phyloP scores from a whole-genome alignment of 225 moss, liverwort and hornwort species.

The Asterella californica region DNA sequence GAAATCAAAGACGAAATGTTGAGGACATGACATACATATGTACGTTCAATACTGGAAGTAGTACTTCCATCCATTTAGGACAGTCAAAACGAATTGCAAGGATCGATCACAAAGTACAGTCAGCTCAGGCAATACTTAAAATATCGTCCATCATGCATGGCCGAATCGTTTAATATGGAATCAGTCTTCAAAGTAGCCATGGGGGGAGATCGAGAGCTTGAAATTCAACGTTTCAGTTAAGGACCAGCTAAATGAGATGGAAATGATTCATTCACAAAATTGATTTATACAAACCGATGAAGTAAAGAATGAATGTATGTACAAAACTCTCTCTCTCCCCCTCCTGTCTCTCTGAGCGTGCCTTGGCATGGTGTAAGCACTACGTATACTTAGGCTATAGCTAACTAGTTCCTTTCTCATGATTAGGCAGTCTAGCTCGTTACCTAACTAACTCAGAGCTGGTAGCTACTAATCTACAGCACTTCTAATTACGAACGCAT shows the following conservation, averaged over 20 bases:
- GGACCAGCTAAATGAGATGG: neutral
- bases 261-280: neutral
- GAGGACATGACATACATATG: too few species aligned
- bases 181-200: neutral
- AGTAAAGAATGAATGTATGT: slow-evolving; percentile 34
- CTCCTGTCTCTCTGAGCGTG: too few species aligned
- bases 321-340: neutral
- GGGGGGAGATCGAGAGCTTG: neutral
- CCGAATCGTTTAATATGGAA: too few species aligned
- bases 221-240: neutral
- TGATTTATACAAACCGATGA: slow-evolving; percentile 6
- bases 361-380: too few species aligned
- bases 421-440: neutral
- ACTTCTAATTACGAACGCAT: neutral
- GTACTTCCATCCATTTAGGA: too few species aligned
- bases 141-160: too few species aligned
- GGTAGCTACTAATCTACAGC: slow-evolving; percentile 14
- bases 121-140: too few species aligned
- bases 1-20: too few species aligned
- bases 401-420: neutral
- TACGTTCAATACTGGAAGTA: too few species aligned
- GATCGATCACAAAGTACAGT: too few species aligned
- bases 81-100: too few species aligned
- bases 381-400: too few species aligned
- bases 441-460: neutral